These are phyloP conservation scores for Rhododendron kiyosumense DNA, from an alignment of 148 eudicot genomes.

Conservation along the genomic window DNA sequence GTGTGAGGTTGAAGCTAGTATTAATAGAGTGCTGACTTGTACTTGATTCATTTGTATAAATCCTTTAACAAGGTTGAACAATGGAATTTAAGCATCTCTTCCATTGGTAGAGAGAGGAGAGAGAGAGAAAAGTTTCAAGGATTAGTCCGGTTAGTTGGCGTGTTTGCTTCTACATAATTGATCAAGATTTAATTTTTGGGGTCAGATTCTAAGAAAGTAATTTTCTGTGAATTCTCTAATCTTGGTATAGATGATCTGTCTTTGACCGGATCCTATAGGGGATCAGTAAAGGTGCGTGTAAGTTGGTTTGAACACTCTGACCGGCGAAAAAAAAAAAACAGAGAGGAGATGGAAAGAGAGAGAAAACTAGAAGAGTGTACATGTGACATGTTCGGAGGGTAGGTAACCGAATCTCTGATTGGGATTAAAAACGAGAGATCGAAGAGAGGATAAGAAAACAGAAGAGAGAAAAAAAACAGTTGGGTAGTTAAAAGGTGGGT, in stretches of 20 bases:
- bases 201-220: too few relatives aligned
- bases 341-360: background rate
- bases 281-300: too few relatives aligned
- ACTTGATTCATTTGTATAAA: background rate
- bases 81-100: slow-evolving; percentile 1
- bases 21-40: background rate
- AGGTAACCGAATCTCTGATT: slow-evolving; percentile 7
- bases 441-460: too few relatives aligned
- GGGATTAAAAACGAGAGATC: background rate
- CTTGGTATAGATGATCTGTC: too few relatives aligned
- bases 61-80: background rate
- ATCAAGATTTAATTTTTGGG: too few relatives aligned
- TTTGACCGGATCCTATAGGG: accelerated
- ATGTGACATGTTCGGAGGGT: slow-evolving; percentile 13
- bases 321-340: too few relatives aligned
- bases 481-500: slow-evolving; percentile 6
- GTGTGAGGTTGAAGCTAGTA: background rate
- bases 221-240: background rate
- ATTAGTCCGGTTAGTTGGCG: background rate
- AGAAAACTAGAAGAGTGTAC: background rate
- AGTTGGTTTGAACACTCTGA: background rate
- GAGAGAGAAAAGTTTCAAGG: background rate
- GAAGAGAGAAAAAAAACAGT: background rate
- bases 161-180: background rate
- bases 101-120: slow-evolving; percentile 3